Evolutionary conservation across 2,329 filamentous ascomycete genomes (phyloP).

Genomic region (Cercospora sp.): DNA sequence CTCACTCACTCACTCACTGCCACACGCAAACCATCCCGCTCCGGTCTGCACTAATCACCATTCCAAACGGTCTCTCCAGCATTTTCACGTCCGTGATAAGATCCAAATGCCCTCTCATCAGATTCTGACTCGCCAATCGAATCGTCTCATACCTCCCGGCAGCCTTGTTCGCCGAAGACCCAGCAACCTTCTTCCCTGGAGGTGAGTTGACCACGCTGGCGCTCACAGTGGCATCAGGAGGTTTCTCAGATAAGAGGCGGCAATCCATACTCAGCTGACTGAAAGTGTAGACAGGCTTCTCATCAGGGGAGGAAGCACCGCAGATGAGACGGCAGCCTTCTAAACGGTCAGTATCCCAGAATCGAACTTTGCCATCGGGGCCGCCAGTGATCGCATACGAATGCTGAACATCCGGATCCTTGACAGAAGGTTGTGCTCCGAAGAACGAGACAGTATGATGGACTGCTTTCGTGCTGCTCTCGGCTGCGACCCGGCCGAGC

Average conservation of each 20-base stretch:
- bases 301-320: constrained; percentile 63
- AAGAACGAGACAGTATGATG: constrained; percentile 51
- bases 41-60: constrained; percentile 88
- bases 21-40: constrained; percentile 87
- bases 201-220: constrained; percentile 33
- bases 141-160: constrained; percentile 71
- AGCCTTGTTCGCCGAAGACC: constrained; percentile 15
- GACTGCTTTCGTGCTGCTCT: constrained; percentile 12
- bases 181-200: constrained; percentile 40
- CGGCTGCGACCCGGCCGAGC: constrained; percentile 70
- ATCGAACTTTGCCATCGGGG: constrained; percentile 85
- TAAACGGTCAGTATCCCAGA: constrained; percentile 82
- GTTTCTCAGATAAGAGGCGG: constrained; percentile 42
- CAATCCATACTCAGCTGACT: constrained; percentile 44
- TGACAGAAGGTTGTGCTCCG: constrained; percentile 68
- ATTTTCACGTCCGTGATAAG: constrained; percentile 84
- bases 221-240: constrained; percentile 22
- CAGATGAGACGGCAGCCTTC: constrained; percentile 80
- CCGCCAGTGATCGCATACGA: constrained; percentile 86
- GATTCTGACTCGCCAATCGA: constrained; percentile 79
- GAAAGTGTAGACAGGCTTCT: constrained; percentile 68
- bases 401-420: constrained; percentile 69
- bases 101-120: constrained; percentile 85
- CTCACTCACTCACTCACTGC: constrained; percentile 44
- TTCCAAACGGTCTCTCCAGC: constrained; percentile 84